Percentiles rank a stretch among this genome's conserved stretches.
Conservation (phyloP, 208 protist species). For the Leishmania tarentolae region DNA sequence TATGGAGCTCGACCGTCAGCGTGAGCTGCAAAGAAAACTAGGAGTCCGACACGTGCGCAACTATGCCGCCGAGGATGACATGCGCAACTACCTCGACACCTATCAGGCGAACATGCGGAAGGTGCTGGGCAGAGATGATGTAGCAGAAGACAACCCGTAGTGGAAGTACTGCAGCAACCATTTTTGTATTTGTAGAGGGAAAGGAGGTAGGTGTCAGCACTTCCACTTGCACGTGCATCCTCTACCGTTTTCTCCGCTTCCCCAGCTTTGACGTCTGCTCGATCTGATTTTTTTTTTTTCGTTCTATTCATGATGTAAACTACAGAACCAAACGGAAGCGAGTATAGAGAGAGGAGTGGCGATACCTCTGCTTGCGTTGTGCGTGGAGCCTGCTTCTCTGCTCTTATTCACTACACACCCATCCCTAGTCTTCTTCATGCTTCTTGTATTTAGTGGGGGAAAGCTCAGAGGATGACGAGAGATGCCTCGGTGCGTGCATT, state of each 20-base stretch:
- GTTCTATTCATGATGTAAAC: background rate
- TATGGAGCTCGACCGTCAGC: conserved; percentile 26
- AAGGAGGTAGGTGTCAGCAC: background rate
- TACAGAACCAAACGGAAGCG: background rate
- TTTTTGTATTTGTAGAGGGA: background rate
- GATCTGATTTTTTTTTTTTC: background rate
- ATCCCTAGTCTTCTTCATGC: background rate
- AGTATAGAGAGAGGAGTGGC: background rate
- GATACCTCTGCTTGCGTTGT: background rate
- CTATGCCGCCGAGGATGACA: conserved; percentile 40
- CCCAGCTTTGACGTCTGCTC: background rate
- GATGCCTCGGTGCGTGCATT: background rate
- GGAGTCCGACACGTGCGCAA: conserved; percentile 32
- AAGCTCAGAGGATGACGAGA: background rate
- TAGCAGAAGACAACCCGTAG: background rate
- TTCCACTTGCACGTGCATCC: background rate
- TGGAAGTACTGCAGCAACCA: no score
- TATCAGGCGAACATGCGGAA: conserved; percentile 24
- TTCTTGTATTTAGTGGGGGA: background rate
- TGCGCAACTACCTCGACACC: conserved; percentile 30
- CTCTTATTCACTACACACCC: background rate
- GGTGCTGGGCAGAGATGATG: conserved; percentile 6
- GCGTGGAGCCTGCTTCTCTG: background rate
- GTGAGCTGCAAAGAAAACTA: conserved; percentile 23
- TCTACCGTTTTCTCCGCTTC: background rate